phyloP scores from a whole-genome alignment of 176 grass and related monocot genomes.

The Dendrocalamus sinicus region DNA sequence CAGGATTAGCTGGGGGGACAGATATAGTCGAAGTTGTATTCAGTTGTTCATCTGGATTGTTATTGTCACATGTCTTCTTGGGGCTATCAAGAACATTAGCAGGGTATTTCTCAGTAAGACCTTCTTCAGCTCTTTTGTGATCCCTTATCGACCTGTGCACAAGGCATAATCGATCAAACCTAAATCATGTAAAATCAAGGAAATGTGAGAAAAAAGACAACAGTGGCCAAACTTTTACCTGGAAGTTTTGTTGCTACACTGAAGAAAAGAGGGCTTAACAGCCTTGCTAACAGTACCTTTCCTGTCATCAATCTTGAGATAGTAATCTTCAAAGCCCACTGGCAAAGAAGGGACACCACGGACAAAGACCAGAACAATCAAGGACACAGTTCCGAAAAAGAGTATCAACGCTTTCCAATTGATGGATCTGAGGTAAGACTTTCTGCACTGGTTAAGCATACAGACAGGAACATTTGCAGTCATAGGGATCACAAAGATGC shows the following conservation, averaged over 20 bases:
- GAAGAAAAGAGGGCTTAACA: conserved; percentile 59
- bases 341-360: conserved; percentile 47
- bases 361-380: conserved; percentile 65
- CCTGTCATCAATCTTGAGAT: conserved; percentile 53
- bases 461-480: conserved; percentile 66
- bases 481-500: conserved; percentile 88
- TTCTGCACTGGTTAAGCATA: conserved; percentile 79
- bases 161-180: conserved; percentile 44
- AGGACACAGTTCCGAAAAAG: conserved; percentile 50
- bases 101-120: conserved; percentile 50
- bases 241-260: conserved; percentile 62
- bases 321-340: conserved; percentile 49
- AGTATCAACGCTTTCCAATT: conserved; percentile 64
- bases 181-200: conserved; percentile 33
- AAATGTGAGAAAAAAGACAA: neutral
- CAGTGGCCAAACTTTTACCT: conserved; percentile 58
- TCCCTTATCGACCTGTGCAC: conserved; percentile 59
- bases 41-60: conserved; percentile 47
- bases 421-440: conserved; percentile 53
- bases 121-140: conserved; percentile 59
- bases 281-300: conserved; percentile 46
- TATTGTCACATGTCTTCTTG: conserved; percentile 48
- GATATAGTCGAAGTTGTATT: conserved; percentile 44
- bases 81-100: conserved; percentile 45
- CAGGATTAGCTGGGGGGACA: conserved; percentile 39